Evolutionary conservation across 2,329 filamentous ascomycete genomes (phyloP).

Genomic region (Calonectria ilicicola): DNA sequence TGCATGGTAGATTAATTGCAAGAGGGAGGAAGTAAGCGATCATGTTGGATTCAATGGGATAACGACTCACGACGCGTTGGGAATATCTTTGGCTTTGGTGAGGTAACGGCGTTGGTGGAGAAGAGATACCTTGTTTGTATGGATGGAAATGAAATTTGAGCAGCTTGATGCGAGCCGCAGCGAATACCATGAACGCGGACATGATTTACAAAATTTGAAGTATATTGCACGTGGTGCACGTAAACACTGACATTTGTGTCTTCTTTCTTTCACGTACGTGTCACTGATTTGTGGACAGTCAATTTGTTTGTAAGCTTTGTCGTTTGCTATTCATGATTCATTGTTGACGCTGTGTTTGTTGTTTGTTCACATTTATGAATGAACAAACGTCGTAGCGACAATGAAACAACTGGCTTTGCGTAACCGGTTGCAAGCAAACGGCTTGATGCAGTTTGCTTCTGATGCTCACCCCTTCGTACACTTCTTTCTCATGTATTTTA

Average conservation of each 20-base stretch:
- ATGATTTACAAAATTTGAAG: background rate
- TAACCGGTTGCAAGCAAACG: background rate
- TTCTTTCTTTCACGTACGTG: background rate
- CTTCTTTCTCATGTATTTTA: background rate
- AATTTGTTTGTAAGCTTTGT: background rate
- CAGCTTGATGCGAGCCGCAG: slow-evolving; percentile 17
- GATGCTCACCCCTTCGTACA: background rate
- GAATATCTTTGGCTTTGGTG: slow-evolving; percentile 23
- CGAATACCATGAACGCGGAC: slow-evolving; percentile 20
- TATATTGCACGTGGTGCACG: background rate
- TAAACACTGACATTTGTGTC: background rate
- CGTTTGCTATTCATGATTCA: background rate
- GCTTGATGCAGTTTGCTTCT: background rate
- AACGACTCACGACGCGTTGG: slow-evolving; percentile 46
- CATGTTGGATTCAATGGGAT: slow-evolving; percentile 27
- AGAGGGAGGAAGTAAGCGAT: slow-evolving; percentile 61
- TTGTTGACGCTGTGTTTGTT: background rate
- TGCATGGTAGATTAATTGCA: slow-evolving; percentile 67
- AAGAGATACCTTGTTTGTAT: slow-evolving; percentile 40
- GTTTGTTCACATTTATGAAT: background rate
- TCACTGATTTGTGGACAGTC: background rate
- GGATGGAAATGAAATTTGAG: slow-evolving; percentile 17
- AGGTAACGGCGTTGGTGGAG: slow-evolving; percentile 36
- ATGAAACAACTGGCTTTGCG: background rate
- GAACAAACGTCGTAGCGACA: background rate